Evolutionary conservation across 495 filamentous ascomycete genomes (phyloP), one percentile per base, ranked within the genome.

Genomic region (Neurospora tetraspora): DNA sequence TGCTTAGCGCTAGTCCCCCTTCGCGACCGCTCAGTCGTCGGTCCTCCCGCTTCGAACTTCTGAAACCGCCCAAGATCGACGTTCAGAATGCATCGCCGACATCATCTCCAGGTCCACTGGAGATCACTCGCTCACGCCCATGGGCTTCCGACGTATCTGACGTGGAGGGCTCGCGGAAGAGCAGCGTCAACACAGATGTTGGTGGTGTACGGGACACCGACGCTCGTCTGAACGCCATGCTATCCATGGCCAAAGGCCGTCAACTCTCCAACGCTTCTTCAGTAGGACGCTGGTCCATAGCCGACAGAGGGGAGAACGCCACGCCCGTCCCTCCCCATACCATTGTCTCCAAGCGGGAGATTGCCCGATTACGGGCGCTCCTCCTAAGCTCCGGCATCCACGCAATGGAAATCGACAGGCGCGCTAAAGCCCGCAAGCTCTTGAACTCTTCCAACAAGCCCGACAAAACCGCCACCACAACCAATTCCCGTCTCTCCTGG

Each of bases 381-480:
- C 87, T 97, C 37, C 84, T 97, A 39, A 92, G 90, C 72, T 91
- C 93, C 0, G 94, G 94, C 61, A 89, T 97, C 78, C 95, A 95
- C 80, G 94, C 94, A 1, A 88, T 89, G 73, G 92, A 94, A 76
- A 91, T 97, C 72, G 84, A 85, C 45, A 87, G 89, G 12, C 86
- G 90, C 68, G 89, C 91, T 20, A 82, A 90, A 45, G 85, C 84
- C 39, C 77, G 74, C n/a, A 77, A 74, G 7, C 74, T 79, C 10
- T 71, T 80, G 8, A 73, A 77, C 71, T 69, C 39, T 53, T 34
- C 12, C 69, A 36, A 20, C 45, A 37, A 20, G 42, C 73, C 38
- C 73, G 45, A 77, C 71, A 70, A 70, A 10, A 69, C 18, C n/a
- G 23, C 31, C 68, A 53, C 20, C 45, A 37, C 43, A 10, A 47